phyloP scores from a whole-genome alignment of 192 early-diverging fungal genomes.

The Podila epigama region DNA sequence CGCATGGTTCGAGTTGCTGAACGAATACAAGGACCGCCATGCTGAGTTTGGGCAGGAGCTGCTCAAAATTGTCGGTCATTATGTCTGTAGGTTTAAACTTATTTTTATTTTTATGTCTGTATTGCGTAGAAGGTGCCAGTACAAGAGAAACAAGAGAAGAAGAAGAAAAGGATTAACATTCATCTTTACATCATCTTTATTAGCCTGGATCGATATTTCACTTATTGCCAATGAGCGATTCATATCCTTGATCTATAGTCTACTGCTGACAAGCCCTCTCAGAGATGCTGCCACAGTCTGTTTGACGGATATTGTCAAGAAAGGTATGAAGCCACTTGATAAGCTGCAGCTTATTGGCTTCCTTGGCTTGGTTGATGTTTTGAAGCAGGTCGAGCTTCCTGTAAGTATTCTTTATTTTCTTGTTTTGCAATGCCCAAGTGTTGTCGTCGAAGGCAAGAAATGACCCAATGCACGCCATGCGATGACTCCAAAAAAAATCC shows the following conservation, averaged over 20 bases:
- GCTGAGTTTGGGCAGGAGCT: slow-evolving; percentile 69
- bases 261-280: slow-evolving; percentile 67
- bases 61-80: slow-evolving; percentile 81
- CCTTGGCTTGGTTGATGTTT: slow-evolving; percentile 47
- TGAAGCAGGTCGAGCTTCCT: slow-evolving; percentile 33
- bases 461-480: too few species aligned
- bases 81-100: slow-evolving; percentile 62
- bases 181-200: not conserved
- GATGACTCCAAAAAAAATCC: too few species aligned
- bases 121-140: not conserved
- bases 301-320: slow-evolving; percentile 84
- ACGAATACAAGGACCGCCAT: slow-evolving; percentile 62
- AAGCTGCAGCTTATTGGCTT: slow-evolving; percentile 86
- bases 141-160: not conserved
- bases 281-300: slow-evolving; percentile 82
- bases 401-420: slow-evolving; percentile 8
- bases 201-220: slow-evolving; percentile 93
- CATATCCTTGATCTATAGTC: slow-evolving; percentile 76
- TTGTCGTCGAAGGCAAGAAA: too few species aligned
- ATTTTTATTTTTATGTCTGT: not conserved
- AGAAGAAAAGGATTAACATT: not conserved
- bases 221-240: slow-evolving; percentile 87
- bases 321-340: slow-evolving; percentile 92
- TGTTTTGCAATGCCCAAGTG: not conserved
- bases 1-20: slow-evolving; percentile 80